These are phyloP conservation scores for Dactylonectria macrodidyma DNA, from an alignment of 2,329 filamentous ascomycete genomes.

Conservation along the genomic window DNA sequence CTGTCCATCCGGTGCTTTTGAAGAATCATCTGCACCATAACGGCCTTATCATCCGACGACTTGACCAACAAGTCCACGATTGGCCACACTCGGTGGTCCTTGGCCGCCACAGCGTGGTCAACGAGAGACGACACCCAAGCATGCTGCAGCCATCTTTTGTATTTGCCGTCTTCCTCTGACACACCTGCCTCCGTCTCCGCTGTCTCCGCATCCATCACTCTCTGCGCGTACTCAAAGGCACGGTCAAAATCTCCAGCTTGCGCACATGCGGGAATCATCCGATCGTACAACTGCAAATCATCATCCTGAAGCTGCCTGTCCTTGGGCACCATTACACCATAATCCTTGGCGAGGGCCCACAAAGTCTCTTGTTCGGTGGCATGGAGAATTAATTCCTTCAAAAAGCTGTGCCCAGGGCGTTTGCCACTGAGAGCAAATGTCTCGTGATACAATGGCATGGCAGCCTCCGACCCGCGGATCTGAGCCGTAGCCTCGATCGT, in stretches of 20 bases:
- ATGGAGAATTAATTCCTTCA: constrained; percentile 51
- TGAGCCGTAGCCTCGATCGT: constrained; percentile 54
- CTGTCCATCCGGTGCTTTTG: constrained; percentile 44
- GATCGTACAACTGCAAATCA: constrained; percentile 38
- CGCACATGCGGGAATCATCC: constrained; percentile 50
- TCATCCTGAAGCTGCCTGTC: constrained; percentile 28
- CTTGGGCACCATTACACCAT: constrained; percentile 43
- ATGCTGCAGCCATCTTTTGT: constrained; percentile 28
- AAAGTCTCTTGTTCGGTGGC: constrained; percentile 45
- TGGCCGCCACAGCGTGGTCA: constrained; percentile 44
- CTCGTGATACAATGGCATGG: constrained; percentile 53
- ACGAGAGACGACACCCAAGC: constrained; percentile 50
- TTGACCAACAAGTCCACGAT: constrained; percentile 50
- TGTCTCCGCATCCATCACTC: constrained; percentile 26
- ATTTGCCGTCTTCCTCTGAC: not conserved
- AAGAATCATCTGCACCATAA: constrained; percentile 46
- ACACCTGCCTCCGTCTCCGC: not conserved
- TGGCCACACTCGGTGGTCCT: constrained; percentile 53
- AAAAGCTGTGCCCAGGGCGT: constrained; percentile 42
- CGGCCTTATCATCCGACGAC: constrained; percentile 36
- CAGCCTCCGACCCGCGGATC: constrained; percentile 48
- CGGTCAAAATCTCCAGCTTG: constrained; percentile 51
- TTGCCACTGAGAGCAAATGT: constrained; percentile 48
- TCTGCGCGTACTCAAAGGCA: constrained; percentile 51
- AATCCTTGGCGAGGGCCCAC: constrained; percentile 49